Evolutionary conservation across 2,329 filamentous ascomycete species (phyloP).

Genomic region (Didymella glomerata): DNA sequence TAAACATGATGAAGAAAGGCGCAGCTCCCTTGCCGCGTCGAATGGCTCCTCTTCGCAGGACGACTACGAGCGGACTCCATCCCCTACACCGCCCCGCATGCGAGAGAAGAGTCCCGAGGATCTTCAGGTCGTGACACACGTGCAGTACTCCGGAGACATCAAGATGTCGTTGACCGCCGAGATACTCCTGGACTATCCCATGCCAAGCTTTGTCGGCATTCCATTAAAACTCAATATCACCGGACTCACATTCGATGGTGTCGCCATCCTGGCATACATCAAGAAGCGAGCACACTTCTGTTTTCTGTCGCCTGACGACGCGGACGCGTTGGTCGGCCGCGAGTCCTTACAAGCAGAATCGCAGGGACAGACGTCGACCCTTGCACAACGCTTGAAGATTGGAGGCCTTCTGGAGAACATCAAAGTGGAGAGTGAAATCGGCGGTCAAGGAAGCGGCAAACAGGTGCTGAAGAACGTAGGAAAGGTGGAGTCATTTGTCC

Average conservation of each 20-base stretch:
- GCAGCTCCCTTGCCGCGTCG: constrained; percentile 40
- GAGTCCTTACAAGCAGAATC: constrained; percentile 45
- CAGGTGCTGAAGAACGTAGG: constrained; percentile 98
- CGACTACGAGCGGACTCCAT: constrained; percentile 40
- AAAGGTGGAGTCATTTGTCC: constrained; percentile 96
- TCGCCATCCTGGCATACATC: constrained; percentile 91
- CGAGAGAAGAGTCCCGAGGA: constrained; percentile 83
- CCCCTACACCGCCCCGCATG: constrained; percentile 60
- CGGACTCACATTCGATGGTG: constrained; percentile 91
- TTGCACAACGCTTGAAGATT: constrained; percentile 57
- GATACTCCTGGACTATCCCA: constrained; percentile 95
- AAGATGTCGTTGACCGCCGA: constrained; percentile 90
- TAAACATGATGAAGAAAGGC: constrained; percentile 42
- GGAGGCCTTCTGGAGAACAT: constrained; percentile 91
- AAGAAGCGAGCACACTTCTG: constrained; percentile 90
- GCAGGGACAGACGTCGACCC: constrained; percentile 37
- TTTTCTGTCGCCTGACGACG: constrained; percentile 92
- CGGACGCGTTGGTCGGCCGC: constrained; percentile 68
- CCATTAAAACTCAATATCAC: constrained; percentile 95
- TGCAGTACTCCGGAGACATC: constrained; percentile 87
- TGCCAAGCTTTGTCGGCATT: constrained; percentile 97
- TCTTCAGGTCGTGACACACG: constrained; percentile 89
- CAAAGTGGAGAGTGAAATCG: constrained; percentile 96
- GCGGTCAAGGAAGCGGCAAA: constrained; percentile 87
- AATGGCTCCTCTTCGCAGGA: constrained; percentile 40